Base-by-base conservation (phyloP, 2,329 filamentous ascomycete genomes). In the Tolypocladium amazonense region DNA sequence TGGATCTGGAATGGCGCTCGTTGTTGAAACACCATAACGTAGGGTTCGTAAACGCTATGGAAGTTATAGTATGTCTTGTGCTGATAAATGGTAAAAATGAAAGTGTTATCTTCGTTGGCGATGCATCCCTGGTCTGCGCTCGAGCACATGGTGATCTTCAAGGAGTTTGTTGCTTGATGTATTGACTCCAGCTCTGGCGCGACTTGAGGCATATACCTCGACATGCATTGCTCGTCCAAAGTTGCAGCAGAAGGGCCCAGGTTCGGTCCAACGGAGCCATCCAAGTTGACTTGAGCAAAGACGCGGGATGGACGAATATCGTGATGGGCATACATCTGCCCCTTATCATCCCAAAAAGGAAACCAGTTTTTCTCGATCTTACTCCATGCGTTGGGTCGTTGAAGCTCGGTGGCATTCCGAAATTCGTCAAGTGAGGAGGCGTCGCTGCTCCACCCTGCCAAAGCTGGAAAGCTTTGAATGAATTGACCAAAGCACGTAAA, bases 351-450 rank as follows among this genome's bases (percentile, higher is more conserved):
- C 83, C 83, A 86, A 71, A 86, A 86, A 2, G 82, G 61, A 63
- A 86, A 86, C 74, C 77, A 87, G 65, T 87, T 86, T 76, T 86
- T 86, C 70, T 87, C 83, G 33, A 85, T 65, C 0, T 64, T 41
- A 3, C 67, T 65, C 64, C 72, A 79, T 0, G 79, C 76, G 1
- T 64, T 60, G 0, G 81, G 82, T 0, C 82, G 73, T 43, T 79
- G 77, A 3, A 86, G 67, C 62, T 86, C 83, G 1, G 76, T 81
- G 0, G 75, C 75, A 0, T 65, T 55, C 15, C 66, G 66, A 66
- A 83, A 84, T 11, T 72, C 67, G 3, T 65, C 61, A 1, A 69
- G 58, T 8, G 63, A 58, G 6, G 59, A 30, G 60, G 64, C 64
- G 12, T 69, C 71, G 27, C 65, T 64, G 4, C 65, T 69, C 77